These are phyloP conservation scores for Simplicillium sp. DNA, from an alignment of 2,329 filamentous ascomycete species.

Conservation along the genomic window DNA sequence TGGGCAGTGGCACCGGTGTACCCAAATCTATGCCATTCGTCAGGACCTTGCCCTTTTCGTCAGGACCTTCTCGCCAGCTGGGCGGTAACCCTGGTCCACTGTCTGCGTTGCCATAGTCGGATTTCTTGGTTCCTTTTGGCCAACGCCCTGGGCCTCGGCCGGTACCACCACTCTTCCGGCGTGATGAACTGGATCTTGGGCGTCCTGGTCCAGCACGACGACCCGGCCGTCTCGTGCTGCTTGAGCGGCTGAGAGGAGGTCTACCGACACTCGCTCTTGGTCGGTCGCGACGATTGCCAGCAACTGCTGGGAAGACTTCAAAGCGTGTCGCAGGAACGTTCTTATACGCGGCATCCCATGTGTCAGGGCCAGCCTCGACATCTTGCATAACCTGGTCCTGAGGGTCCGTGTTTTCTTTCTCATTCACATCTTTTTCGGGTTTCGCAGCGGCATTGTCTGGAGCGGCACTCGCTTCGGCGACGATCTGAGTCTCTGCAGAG, in stretches of 20 bases:
- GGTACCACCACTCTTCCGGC: slow-evolving; percentile 51
- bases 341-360: slow-evolving; percentile 39
- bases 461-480: slow-evolving; percentile 19
- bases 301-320: slow-evolving; percentile 65
- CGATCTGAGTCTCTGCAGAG: not conserved
- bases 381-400: slow-evolving; percentile 17
- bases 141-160: slow-evolving; percentile 56
- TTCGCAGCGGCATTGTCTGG: slow-evolving; percentile 18
- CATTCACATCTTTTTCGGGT: slow-evolving; percentile 18
- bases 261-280: slow-evolving; percentile 32
- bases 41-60: no score
- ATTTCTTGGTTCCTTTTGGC: slow-evolving; percentile 61
- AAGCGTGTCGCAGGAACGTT: slow-evolving; percentile 62
- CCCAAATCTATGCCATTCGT: no score
- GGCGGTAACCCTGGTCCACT: slow-evolving; percentile 56
- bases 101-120: slow-evolving; percentile 57
- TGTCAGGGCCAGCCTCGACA: slow-evolving; percentile 16
- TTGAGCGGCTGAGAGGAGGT: slow-evolving; percentile 22
- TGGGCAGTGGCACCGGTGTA: no score
- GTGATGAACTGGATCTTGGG: slow-evolving; percentile 30
- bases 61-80: slow-evolving; percentile 28
- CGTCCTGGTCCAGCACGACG: slow-evolving; percentile 22
- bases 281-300: slow-evolving; percentile 36
- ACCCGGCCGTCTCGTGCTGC: slow-evolving; percentile 14
- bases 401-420: slow-evolving; percentile 20